Evolutionary conservation across 352 stramenopile genomes (phyloP), one percentile per base, ranked within the genome.

Genomic region (Albugo laibachii): DNA sequence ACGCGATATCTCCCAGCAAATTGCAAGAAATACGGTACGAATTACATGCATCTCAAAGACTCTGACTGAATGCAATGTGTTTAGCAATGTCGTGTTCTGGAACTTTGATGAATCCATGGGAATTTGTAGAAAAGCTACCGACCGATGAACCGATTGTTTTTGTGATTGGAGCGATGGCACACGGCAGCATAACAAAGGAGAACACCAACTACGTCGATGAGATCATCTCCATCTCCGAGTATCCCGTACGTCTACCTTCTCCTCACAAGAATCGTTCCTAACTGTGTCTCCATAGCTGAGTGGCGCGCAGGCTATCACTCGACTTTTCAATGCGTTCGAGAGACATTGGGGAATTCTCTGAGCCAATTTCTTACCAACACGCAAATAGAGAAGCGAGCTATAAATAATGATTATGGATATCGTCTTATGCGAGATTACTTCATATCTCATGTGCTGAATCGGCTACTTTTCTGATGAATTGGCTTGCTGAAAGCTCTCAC

Each of bases 301-400:
- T 65, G 95, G 94, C 38, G 92, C 94, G 2, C 80, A 96, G 45
- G 95, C 95, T 19, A 95, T 99, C 48, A 95, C 83, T 54, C 80
- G 95, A 54, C 71, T 99, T 41, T 67, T 97, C 42, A 94, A 95
- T 58, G 89, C 83, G 21, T 97, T 99, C 57, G 96, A 99, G 62
- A 74, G 94, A 63, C 83, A 98, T 58, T 99, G 95, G 94, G 93
- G 93, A 41, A 98, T 99, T 63, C 71, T 98, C 65, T 98, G 24
- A 31, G 24, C 24, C 24, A 31, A 31, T n/a, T n/a, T n/a, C n/a
- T n/a, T n/a, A n/a, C n/a, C n/a, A 31, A 8, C 3, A 31, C 8
- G 24, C 3, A 31, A 31, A 31, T 31, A 31, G 24, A 31, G 8
- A 31, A 31, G 24, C 24, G 8, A 31, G 24, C 24, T 31, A 31